Evolutionary conservation across 768 basidiomycete genomes (phyloP).

Genomic region (Clavaria fumosa): DNA sequence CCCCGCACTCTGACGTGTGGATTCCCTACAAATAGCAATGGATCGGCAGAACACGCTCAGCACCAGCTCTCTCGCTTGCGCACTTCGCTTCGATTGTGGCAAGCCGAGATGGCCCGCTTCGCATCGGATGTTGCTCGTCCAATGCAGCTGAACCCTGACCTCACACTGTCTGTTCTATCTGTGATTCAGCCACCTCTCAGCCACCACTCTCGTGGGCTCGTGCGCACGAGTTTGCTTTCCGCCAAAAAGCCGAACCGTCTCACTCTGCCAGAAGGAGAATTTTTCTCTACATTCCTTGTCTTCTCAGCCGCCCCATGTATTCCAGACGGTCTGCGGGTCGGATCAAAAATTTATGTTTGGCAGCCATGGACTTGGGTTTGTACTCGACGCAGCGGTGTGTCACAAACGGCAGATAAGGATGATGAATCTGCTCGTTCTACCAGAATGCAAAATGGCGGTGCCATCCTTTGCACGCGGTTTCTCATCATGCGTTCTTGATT

Average conservation of each 20-base stretch:
- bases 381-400: constrained; percentile 15
- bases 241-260: too few relatives aligned
- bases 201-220: too few relatives aligned
- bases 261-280: constrained; percentile 12
- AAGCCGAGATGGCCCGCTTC: constrained; percentile 31
- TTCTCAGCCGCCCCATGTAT: constrained; percentile 10
- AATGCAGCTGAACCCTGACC: constrained; percentile 18
- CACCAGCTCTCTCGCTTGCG: constrained; percentile 26
- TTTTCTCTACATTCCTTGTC: constrained; percentile 25
- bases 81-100: constrained; percentile 38
- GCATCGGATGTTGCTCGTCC: too few relatives aligned
- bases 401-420: too few relatives aligned
- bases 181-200: constrained; percentile 26
- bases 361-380: too few relatives aligned
- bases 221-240: too few relatives aligned
- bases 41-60: constrained; percentile 36
- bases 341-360: constrained; percentile 30
- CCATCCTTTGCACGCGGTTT: neutral
- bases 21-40: constrained; percentile 26
- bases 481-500: neutral
- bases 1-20: neutral
- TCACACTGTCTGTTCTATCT: constrained; percentile 31
- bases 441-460: too few relatives aligned
- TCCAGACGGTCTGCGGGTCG: constrained; percentile 24
- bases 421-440: too few relatives aligned